Evolutionary conservation across 2,329 filamentous ascomycete genomes (phyloP).

Genomic region (Phyllosticta citrichinensis): DNA sequence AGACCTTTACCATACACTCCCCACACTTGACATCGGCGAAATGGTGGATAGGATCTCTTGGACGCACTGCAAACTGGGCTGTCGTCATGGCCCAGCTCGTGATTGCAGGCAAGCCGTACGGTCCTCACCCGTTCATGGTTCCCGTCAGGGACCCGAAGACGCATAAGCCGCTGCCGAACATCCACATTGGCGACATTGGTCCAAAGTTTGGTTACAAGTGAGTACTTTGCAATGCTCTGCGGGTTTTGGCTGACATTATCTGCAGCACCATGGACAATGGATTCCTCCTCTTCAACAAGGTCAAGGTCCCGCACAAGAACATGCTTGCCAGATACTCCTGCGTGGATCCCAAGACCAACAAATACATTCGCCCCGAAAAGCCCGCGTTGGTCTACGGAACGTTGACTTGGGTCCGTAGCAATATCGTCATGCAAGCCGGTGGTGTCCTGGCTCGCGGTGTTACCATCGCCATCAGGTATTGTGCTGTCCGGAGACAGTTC

Average conservation of each 20-base stretch:
- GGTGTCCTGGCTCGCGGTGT: constrained; percentile 63
- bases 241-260: neutral
- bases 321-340: constrained; percentile 64
- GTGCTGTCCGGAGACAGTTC: constrained; percentile 65
- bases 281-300: constrained; percentile 65
- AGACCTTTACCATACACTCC: constrained; percentile 66
- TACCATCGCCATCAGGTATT: constrained; percentile 67
- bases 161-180: constrained; percentile 56
- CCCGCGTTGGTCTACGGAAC: constrained; percentile 65
- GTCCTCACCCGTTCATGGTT: constrained; percentile 70
- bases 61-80: constrained; percentile 65
- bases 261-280: constrained; percentile 67
- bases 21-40: constrained; percentile 66
- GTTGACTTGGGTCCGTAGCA: constrained; percentile 63
- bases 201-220: constrained; percentile 68
- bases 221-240: constrained; percentile 15
- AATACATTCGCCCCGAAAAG: constrained; percentile 57
- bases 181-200: constrained; percentile 71
- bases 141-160: constrained; percentile 63
- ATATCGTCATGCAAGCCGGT: constrained; percentile 64
- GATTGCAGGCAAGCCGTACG: constrained; percentile 56
- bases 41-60: constrained; percentile 77
- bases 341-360: constrained; percentile 57
- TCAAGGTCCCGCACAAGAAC: constrained; percentile 64
- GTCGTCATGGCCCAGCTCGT: constrained; percentile 71